phyloP scores from a whole-genome alignment of 1,284 basidiomycete genomes.

The Malassezia psittaci region DNA sequence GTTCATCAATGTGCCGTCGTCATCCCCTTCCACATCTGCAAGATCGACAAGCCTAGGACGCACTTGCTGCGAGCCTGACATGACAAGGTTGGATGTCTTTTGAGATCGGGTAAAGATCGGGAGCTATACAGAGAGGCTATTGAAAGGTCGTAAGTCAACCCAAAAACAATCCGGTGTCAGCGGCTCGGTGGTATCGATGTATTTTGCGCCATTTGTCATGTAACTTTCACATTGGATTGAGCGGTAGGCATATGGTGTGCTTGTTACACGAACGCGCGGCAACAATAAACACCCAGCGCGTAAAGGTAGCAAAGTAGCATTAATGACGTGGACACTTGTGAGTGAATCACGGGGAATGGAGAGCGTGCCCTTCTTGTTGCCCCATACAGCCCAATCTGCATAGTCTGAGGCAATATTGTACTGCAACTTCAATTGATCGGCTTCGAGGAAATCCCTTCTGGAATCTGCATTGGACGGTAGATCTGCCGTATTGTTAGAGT shows the following conservation, averaged over 20 bases:
- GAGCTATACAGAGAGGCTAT: not conserved
- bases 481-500: not conserved
- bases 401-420: constrained; percentile 34
- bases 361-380: constrained; percentile 24
- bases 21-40: constrained; percentile 23
- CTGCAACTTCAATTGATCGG: constrained; percentile 7
- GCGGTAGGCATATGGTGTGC: constrained; percentile 2
- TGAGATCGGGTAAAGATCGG: not conserved
- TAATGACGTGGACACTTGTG: constrained; percentile 6
- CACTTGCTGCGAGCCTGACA: constrained; percentile 19
- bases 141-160: constrained; percentile 11
- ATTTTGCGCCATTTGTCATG: constrained; percentile 19
- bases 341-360: not conserved
- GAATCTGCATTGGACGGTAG: not conserved
- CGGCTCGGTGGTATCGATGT: constrained; percentile 20
- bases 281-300: constrained; percentile 19
- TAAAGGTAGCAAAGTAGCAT: constrained; percentile 27
- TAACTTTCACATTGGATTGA: constrained; percentile 27
- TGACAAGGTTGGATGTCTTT: not conserved
- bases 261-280: constrained; percentile 19
- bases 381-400: constrained; percentile 35
- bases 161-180: constrained; percentile 17
- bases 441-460: not conserved
- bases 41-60: constrained; percentile 30
- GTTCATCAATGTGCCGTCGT: constrained; percentile 18